Conservation (phyloP, 2,329 filamentous ascomycete species). For the Chaetoscypha palmicola region DNA sequence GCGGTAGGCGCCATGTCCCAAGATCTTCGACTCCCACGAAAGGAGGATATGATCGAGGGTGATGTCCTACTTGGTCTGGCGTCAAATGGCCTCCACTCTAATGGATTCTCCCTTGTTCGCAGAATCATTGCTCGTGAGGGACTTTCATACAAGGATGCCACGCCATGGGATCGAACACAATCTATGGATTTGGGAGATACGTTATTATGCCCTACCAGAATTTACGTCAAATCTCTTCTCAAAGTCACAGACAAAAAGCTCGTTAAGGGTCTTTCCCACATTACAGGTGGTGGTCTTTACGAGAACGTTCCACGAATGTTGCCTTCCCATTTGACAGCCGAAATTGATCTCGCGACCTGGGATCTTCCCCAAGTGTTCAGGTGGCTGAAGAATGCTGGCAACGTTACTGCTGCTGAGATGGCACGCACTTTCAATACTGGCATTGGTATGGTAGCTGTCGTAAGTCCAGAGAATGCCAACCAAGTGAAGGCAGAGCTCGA, state of each 20-base stretch:
- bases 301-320: slow-evolving; percentile 97
- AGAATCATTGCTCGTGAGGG: slow-evolving; percentile 72
- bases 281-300: slow-evolving; percentile 85
- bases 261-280: slow-evolving; percentile 91
- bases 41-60: slow-evolving; percentile 67
- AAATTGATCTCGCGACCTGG: slow-evolving; percentile 75
- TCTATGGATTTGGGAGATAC: slow-evolving; percentile 60
- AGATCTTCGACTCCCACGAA: slow-evolving; percentile 66
- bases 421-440: slow-evolving; percentile 92
- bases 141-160: slow-evolving; percentile 61
- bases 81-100: slow-evolving; percentile 87
- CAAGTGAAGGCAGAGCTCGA: slow-evolving; percentile 54
- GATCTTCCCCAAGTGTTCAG: slow-evolving; percentile 69
- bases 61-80: slow-evolving; percentile 81
- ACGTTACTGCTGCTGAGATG: slow-evolving; percentile 72
- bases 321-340: slow-evolving; percentile 67
- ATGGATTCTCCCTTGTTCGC: slow-evolving; percentile 94
- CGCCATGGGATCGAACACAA: slow-evolving; percentile 63
- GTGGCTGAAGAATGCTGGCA: slow-evolving; percentile 73
- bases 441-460: slow-evolving; percentile 86
- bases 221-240: slow-evolving; percentile 83
- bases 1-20: slow-evolving; percentile 76
- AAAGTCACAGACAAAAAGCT: slow-evolving; percentile 54
- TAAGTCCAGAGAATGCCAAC: slow-evolving; percentile 56
- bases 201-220: slow-evolving; percentile 81